Conservation (phyloP, 345 rosid genomes). For the Salix suchowensis region DNA sequence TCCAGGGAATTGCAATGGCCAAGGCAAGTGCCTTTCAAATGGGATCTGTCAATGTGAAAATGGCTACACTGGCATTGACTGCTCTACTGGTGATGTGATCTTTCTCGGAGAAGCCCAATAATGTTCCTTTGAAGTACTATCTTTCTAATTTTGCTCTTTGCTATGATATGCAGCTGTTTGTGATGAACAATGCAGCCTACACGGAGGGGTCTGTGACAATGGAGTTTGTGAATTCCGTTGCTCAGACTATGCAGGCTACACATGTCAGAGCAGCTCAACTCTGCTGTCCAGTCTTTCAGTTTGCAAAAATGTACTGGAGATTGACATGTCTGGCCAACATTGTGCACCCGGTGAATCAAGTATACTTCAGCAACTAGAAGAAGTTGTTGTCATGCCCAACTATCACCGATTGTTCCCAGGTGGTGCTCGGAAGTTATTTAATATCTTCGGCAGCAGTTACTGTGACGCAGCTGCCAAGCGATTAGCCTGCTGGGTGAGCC, state of each 20-base stretch:
- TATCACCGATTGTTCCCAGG: slow-evolving; percentile 83
- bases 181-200: slow-evolving; percentile 97
- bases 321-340: slow-evolving; percentile 68
- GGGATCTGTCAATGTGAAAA: slow-evolving; percentile 74
- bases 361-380: slow-evolving; percentile 90
- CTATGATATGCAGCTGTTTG: slow-evolving; percentile 64
- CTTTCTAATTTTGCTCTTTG: slow-evolving; percentile 5
- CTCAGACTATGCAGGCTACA: slow-evolving; percentile 98
- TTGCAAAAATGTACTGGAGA: slow-evolving; percentile 80
- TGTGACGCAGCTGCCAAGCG: slow-evolving; percentile 87
- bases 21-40: slow-evolving; percentile 68
- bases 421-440: slow-evolving; percentile 79
- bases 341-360: slow-evolving; percentile 96
- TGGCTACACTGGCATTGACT: slow-evolving; percentile 86
- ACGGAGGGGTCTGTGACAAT: slow-evolving; percentile 98
- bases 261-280: slow-evolving; percentile 92
- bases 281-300: slow-evolving; percentile 75
- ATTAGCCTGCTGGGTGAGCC: slow-evolving; percentile 92
- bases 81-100: slow-evolving; percentile 74
- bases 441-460: slow-evolving; percentile 66
- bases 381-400: slow-evolving; percentile 95
- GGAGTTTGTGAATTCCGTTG: slow-evolving; percentile 98
- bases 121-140: not conserved
- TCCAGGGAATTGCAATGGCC: slow-evolving; percentile 72
- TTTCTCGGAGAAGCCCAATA: not conserved